Evolutionary conservation across 2,329 filamentous ascomycete species (phyloP), one percentile per base, ranked within the genome.

Genomic region (Lojkania enalia): DNA sequence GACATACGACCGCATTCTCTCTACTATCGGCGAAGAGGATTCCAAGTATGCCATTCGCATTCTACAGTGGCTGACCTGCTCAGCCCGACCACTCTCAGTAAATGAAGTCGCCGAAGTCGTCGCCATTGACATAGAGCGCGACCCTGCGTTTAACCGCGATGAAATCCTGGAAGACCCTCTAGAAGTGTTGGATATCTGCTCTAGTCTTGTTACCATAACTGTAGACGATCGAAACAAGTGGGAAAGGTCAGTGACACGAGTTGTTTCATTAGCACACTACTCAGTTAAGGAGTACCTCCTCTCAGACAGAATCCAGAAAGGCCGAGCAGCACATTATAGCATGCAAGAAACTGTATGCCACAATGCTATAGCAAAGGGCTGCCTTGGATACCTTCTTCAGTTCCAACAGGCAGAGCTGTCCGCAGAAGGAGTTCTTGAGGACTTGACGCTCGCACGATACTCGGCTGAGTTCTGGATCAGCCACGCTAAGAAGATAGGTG

Each of bases 221-320:
- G 19, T 9, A 5, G 33, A 36, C 5, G 9, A 20, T 9, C 11
- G 19, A 9, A 5, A 20, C 9, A 21, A 19, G 9, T 20, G 33
- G 6, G 9, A 9, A 21, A 21, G 21, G 14, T 16, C 30, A 33
- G 7, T n/a, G n/a, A 11, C 37, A 32, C 40, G 33, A 13, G 44
- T 52, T 12, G 31, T 60, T 18, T 42, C 42, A 36, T 48, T 69
- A 12, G 60, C 64, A 31, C 66, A 69, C 41, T 69, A 63, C 38
- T 69, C 65, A 15, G 65, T 69, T n/a, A 54, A 66, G 36, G 66
- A 69, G 27, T 69, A 67, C 23, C 61, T 69, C 19, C 12, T 60
- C 0, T 68, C 64, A 30, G 48, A 56, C 11, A 57, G 60, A 19
- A 60, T 63, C 23, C 38, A 32, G 15, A 39, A 55, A 53, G 54